These are phyloP conservation scores for Candida caryicola DNA, from an alignment of 805 yeast species.

Conservation along the genomic window DNA sequence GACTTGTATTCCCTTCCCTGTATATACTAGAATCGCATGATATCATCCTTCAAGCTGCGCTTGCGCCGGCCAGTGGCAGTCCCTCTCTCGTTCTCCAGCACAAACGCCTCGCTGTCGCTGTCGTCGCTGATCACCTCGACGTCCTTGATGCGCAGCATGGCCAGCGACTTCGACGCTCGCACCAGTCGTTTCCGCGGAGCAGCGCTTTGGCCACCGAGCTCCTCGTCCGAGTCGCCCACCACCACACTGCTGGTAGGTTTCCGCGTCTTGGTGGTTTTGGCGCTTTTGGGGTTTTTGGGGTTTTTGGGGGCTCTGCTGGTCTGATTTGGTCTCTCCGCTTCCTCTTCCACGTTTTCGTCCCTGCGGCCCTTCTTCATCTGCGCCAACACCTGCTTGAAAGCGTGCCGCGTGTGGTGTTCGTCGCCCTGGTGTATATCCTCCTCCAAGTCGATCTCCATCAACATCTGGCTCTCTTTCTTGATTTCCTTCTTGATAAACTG, in stretches of 20 bases:
- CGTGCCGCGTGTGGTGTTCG: conserved; percentile 23
- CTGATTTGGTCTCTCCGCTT: neutral
- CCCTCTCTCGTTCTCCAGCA: neutral
- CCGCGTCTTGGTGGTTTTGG: neutral
- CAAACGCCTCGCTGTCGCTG: conserved; percentile 4
- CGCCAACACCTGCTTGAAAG: conserved; percentile 44
- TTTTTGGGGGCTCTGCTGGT: neutral
- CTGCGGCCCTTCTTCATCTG: conserved; percentile 28
- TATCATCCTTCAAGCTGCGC: conserved; percentile 1
- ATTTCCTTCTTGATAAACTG: conserved; percentile 60
- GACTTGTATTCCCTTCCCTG: neutral
- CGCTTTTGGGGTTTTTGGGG: neutral
- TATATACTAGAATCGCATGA: conserved; percentile 3
- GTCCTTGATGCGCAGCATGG: conserved; percentile 4
- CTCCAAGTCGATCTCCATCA: conserved; percentile 44
- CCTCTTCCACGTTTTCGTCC: neutral
- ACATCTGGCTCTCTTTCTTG: conserved; percentile 47
- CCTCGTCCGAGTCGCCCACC: conserved; percentile 2
- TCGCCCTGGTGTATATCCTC: conserved; percentile 33
- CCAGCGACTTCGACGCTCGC: conserved; percentile 6
- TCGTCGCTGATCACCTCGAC: conserved; percentile 4
- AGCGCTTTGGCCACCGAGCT: conserved; percentile 1
- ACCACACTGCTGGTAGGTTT: conserved; percentile 1
- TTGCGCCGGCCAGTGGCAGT: neutral
- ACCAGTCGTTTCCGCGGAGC: conserved; percentile 1